These are phyloP conservation scores for Pseudonitzschia multiseries DNA, from an alignment of 108 stramenopile genomes.

Conservation along the genomic window DNA sequence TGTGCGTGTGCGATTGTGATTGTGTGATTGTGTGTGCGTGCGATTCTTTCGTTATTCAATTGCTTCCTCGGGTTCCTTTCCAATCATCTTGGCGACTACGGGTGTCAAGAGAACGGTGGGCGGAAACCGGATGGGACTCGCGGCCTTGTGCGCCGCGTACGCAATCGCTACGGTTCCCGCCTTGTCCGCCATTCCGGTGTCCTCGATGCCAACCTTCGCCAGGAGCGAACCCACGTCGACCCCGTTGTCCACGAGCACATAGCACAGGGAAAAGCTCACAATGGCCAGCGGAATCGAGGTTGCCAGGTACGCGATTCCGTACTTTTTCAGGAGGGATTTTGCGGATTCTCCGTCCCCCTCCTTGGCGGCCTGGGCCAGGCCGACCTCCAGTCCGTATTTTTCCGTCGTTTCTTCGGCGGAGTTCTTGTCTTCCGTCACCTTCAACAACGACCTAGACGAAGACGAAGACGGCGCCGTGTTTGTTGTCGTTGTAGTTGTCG, in stretches of 20 bases:
- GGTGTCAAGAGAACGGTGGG: constrained; percentile 95
- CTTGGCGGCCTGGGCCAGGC: constrained; percentile 72
- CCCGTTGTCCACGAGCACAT: constrained; percentile 81
- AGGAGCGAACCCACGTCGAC: constrained; percentile 85
- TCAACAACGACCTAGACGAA: background rate
- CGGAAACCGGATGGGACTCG: constrained; percentile 95
- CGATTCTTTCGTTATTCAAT: background rate
- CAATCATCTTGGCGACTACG: constrained; percentile 90
- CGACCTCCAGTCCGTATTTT: constrained; percentile 90
- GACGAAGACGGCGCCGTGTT: too few species aligned
- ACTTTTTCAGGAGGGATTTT: constrained; percentile 85
- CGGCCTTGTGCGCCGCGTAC: constrained; percentile 96
- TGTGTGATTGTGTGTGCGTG: too few species aligned
- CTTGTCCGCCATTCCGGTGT: constrained; percentile 63
- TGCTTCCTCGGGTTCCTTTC: constrained; percentile 74
- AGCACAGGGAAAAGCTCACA: constrained; percentile 89
- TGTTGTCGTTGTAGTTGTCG: too few species aligned
- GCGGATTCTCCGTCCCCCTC: constrained; percentile 68
- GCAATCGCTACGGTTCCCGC: constrained; percentile 94
- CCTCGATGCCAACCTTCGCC: constrained; percentile 80
- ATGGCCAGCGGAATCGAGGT: constrained; percentile 92
- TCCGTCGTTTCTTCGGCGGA: constrained; percentile 71
- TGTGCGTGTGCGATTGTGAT: too few species aligned
- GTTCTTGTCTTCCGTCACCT: constrained; percentile 19
- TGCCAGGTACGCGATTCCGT: constrained; percentile 91